Base-by-base conservation (phyloP, 192 early-diverging fungal species). In the Podila epicladia region DNA sequence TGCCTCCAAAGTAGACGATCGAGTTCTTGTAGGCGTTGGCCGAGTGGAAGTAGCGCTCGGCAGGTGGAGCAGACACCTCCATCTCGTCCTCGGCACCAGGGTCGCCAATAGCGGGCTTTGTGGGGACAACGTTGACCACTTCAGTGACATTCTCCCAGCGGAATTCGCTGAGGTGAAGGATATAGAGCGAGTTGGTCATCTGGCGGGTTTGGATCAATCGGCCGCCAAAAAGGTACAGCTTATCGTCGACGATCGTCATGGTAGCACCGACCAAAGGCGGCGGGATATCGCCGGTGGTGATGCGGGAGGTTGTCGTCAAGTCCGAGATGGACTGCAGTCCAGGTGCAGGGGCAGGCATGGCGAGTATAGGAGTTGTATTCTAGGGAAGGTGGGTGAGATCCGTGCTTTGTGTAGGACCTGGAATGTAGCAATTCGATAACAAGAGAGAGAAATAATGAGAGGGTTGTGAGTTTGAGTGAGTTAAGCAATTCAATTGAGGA, bases 181-280 rank as follows among this genome's bases (percentile, higher is more conserved):
- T 82, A 57, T 89, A 94, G 12, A 93, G 78, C 66, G 91, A 87
- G 75, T 91, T 92, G 49, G 91, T 91, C 82, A 94, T 89, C 73
- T 89, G 87, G 45, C 92, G 89, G 49, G 82, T 90, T 67, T 89
- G 87, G 28, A 93, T 84, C 6, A 92, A 73, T 9, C 93, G 85
- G 19, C 93, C 93, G 65, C 88, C 93, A 88, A 94, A 94, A 6
- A 94, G 86, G 65, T 89, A 93, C 3, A 91, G 80, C 20, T 84
- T 74, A 33, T 88, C 87, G 28, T 83, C 78, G 41, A 92, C 83
- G n/a, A 90, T 84, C 24, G 91, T 89, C 58, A 87, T 78, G 0
- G 93, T 91, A 45, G 90, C 87, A 22, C 93, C 93, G 0, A 94
- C 92, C 48, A 93, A 75, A 9, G 93, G 91, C 26, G 93, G 92